Evolutionary conservation across 805 yeast genomes (phyloP), one percentile per base, ranked within the genome.

Genomic region (Huiozyma naganishii): DNA sequence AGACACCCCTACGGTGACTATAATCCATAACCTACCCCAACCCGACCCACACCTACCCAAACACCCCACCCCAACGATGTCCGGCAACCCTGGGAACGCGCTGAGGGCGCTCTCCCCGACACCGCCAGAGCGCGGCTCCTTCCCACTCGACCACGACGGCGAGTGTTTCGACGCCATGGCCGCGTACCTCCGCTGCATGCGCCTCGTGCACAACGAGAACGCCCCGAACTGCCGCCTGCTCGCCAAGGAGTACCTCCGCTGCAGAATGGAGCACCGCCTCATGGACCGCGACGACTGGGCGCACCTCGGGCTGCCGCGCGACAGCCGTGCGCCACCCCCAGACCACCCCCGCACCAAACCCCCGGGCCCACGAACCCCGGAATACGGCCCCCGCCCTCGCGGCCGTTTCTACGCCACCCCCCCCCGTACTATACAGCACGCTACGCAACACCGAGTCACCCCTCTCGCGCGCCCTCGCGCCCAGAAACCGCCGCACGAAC

Each of bases 91-190:
- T 36, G 78, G 79, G 32, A 70, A 70, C 46, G 58, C 73, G 11
- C 52, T 71, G 40, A 59, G 65, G 36, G 65, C 71, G 36, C 72
- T 82, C 70, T 70, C 77, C 10, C 95, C 97, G 7, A 82, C 90
- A 0, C 95, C 98, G 23, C 98, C 98, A 2, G 95, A 90, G 51
- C 69, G 96, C 52, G 98, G 98, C 0, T 86, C 97, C 0, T 90
- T 90, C 63, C 98, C 97, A 0, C 68, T 90, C 38, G 98, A 90
- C 57, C 98, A 90, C 57, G 80, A 76, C 47, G 74, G 74, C 6
- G 97, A 92, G 50, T 90, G 97, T 58, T 76, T 79, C 23, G 69
- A 70, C 23, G 74, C 77, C 45, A 92, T 89, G 92, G 59, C 71
- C 37, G 75, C 74, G 39, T 90, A 90, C 59, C 67, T 90, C 49